Percentiles rank a stretch among this genome's conserved stretches.
Conservation (phyloP, 805 yeast genomes). For the Ogataea kodamae region DNA sequence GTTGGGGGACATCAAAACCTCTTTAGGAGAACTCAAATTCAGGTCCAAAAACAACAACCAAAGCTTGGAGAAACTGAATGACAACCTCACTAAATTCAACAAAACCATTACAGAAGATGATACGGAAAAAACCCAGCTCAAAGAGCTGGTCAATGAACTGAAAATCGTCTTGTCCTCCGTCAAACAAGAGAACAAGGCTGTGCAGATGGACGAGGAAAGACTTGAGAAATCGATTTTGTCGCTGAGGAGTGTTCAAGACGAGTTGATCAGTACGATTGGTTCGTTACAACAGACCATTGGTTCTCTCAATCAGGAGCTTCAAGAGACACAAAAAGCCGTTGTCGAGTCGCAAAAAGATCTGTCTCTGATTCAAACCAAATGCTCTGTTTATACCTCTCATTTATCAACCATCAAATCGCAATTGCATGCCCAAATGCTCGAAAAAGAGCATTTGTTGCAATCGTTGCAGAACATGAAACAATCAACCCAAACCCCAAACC, state of each 20-base stretch:
- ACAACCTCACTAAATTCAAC: slow-evolving; percentile 20
- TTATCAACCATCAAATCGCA: slow-evolving; percentile 8
- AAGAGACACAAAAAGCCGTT: slow-evolving; percentile 1
- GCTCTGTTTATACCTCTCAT: slow-evolving; percentile 5
- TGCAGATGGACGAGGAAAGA: neutral
- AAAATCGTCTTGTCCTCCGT: neutral
- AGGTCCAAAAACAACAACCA: slow-evolving; percentile 21
- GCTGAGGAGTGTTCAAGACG: slow-evolving; percentile 1
- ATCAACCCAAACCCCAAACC: slow-evolving; percentile 1
- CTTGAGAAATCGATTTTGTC: slow-evolving; percentile 2
- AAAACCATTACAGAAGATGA: slow-evolving; percentile 9
- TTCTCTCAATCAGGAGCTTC: slow-evolving; percentile 4
- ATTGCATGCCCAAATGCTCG: slow-evolving; percentile 6
- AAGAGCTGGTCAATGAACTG: slow-evolving; percentile 1
- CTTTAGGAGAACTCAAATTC: slow-evolving; percentile 19
- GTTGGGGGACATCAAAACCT: slow-evolving; percentile 17
- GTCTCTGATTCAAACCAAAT: slow-evolving; percentile 5
- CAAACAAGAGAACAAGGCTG: neutral
- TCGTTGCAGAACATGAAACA: slow-evolving; percentile 5
- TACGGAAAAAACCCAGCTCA: slow-evolving; percentile 2
- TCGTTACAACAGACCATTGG: slow-evolving; percentile 2
- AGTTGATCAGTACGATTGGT: slow-evolving; percentile 5
- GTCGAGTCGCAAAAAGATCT: no score
- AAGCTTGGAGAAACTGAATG: slow-evolving; percentile 21
- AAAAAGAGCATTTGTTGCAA: slow-evolving; percentile 12